These are phyloP conservation scores for Fennellomyces sp. DNA, from an alignment of 371 early-diverging fungal genomes.

Conservation along the genomic window DNA sequence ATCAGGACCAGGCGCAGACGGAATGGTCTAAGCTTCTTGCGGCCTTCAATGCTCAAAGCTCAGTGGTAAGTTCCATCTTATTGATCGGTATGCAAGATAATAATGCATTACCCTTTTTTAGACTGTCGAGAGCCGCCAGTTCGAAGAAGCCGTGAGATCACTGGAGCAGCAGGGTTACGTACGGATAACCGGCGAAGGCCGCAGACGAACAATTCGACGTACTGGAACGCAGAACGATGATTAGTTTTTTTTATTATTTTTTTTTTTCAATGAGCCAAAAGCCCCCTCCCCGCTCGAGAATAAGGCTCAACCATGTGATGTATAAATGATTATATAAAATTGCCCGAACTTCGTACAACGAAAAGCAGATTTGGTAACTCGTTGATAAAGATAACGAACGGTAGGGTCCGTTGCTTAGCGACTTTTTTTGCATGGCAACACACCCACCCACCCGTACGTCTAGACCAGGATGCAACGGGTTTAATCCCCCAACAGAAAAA, in stretches of 20 bases:
- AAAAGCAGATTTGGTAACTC: neutral
- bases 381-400: neutral
- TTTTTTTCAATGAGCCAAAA: neutral
- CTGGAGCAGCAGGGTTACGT: conserved; percentile 39
- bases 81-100: neutral
- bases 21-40: conserved; percentile 42
- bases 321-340: too few species aligned
- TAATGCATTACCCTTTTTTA: conserved; percentile 9
- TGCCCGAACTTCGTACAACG: conserved; percentile 1
- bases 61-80: conserved; percentile 43
- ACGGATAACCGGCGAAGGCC: conserved; percentile 39
- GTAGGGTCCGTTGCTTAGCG: neutral
- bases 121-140: conserved; percentile 39
- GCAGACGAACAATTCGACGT: conserved; percentile 29
- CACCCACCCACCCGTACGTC: neutral
- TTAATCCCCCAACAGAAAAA: neutral
- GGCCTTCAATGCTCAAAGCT: conserved; percentile 56
- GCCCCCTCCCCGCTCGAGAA: neutral
- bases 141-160: conserved; percentile 41
- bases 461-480: neutral
- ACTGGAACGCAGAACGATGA: neutral
- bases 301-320: neutral
- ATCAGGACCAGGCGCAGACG: conserved; percentile 35
- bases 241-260: neutral
- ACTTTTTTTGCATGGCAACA: neutral